Evolutionary conservation across 75 land plant species (phyloP).

Genomic region (Larix kaempferi): DNA sequence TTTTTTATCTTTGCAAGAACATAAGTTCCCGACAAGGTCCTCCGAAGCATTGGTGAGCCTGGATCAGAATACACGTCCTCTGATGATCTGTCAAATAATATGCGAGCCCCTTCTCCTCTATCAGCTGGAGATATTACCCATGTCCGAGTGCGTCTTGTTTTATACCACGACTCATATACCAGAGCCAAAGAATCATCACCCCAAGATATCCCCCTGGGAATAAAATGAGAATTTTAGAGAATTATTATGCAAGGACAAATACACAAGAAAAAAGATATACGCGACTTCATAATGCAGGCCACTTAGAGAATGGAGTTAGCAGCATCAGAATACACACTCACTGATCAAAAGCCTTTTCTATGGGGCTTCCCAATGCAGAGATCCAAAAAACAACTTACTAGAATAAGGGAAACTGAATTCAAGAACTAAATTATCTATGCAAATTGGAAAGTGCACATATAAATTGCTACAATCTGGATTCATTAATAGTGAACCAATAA

Average conservation of each 20-base stretch:
- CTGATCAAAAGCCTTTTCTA: background rate
- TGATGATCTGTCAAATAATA: conserved; percentile 92
- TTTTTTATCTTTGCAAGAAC: conserved; percentile 81
- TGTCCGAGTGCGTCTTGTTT: conserved; percentile 85
- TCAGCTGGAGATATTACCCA: conserved; percentile 87
- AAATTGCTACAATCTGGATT: background rate
- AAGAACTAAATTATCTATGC: background rate
- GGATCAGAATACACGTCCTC: conserved; percentile 98
- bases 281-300: background rate
- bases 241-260: background rate
- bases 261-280: background rate
- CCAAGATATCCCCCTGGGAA: conserved; percentile 80
- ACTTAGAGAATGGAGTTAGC: background rate
- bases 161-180: conserved; percentile 96
- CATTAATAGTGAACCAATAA: background rate
- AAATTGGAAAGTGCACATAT: background rate
- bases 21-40: conserved; percentile 84
- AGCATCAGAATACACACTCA: background rate
- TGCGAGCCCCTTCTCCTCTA: conserved; percentile 38
- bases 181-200: conserved; percentile 89
- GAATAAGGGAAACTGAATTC: background rate
- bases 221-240: background rate
- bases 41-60: conserved; percentile 91
- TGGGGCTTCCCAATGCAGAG: background rate
- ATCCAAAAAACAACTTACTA: background rate